Evolutionary conservation across 768 basidiomycete genomes (phyloP), one percentile per base, ranked within the genome.

Genomic region (Porpolomopsis calyptriformis): DNA sequence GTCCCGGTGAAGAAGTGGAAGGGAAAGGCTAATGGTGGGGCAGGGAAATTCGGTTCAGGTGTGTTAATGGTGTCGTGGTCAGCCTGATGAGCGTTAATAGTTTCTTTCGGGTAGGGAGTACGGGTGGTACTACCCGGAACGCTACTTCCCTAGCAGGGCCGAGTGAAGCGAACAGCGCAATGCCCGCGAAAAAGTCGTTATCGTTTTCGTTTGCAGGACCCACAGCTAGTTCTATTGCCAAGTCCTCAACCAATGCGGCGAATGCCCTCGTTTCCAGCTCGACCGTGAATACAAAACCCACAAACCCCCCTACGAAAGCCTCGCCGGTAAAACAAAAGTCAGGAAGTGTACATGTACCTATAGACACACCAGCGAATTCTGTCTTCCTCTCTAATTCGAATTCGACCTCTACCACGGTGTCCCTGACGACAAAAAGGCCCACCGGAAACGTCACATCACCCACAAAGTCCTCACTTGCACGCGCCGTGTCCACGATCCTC

Each of bases 1-100:
- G 50, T 49, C 4, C 63, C 65, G 9, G 56, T 52, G 12, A 63
- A 53, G 49, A 55, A 58, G 49, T 61, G 59, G 52, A 51, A 23
- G 16, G 19, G 46, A 23, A 33, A 27, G 5, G 29, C 10, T 8
- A 40, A 38, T 29, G n/a, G 16, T 4, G 22, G 20, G 14, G 20
- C 11, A n/a, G 16, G 38, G 20, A 25, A 47, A 14, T 6, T 7
- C 16, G 4, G 16, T 12, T 12, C n/a, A 5, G 23, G 18, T 10
- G 34, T n/a, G 19, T 9, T 11, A 16, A 20, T 4, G 18, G 7
- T n/a, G n/a, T n/a, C n/a, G n/a, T n/a, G n/a, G n/a, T n/a, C n/a
- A n/a, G n/a, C n/a, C n/a, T n/a, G n/a, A n/a, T n/a, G n/a, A n/a
- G n/a, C n/a, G n/a, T n/a, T n/a, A n/a, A n/a, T n/a, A n/a, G n/a